phyloP scores from a whole-genome alignment of 495 filamentous ascomycete genomes.

The Sordaria brevicollis region DNA sequence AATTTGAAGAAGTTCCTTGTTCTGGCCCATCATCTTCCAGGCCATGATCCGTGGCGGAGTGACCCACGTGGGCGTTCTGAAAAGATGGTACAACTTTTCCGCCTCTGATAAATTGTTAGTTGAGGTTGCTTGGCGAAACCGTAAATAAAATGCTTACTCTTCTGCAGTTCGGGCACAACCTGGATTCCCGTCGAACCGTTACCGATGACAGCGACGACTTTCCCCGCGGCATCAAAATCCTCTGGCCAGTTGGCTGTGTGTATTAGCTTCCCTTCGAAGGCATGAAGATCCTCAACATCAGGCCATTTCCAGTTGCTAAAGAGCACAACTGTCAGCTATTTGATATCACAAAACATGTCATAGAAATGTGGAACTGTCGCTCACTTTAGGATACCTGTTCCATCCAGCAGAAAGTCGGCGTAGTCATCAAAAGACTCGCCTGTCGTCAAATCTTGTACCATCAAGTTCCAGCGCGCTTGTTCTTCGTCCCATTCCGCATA shows the following conservation, averaged over 20 bases:
- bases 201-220: constrained; percentile 50
- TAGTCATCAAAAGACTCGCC: constrained; percentile 34
- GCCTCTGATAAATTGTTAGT: constrained; percentile 23
- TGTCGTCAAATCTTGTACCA: constrained; percentile 35
- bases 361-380: neutral
- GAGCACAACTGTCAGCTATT: constrained; percentile 14
- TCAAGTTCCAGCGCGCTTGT: constrained; percentile 39
- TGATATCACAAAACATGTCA: neutral
- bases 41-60: constrained; percentile 39
- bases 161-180: constrained; percentile 50
- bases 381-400: constrained; percentile 49
- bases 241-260: constrained; percentile 53
- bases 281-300: constrained; percentile 36
- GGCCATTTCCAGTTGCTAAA: constrained; percentile 53
- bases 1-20: constrained; percentile 14
- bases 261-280: constrained; percentile 42
- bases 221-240: constrained; percentile 42
- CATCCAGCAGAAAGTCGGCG: constrained; percentile 48
- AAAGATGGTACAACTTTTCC: constrained; percentile 35
- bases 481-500: constrained; percentile 32
- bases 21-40: constrained; percentile 32
- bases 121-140: constrained; percentile 20
- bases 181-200: constrained; percentile 50
- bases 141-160: constrained; percentile 30
- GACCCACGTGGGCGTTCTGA: constrained; percentile 60